Base-by-base conservation (phyloP, 371 early-diverging fungal genomes). In the Syncephalis fuscata region DNA sequence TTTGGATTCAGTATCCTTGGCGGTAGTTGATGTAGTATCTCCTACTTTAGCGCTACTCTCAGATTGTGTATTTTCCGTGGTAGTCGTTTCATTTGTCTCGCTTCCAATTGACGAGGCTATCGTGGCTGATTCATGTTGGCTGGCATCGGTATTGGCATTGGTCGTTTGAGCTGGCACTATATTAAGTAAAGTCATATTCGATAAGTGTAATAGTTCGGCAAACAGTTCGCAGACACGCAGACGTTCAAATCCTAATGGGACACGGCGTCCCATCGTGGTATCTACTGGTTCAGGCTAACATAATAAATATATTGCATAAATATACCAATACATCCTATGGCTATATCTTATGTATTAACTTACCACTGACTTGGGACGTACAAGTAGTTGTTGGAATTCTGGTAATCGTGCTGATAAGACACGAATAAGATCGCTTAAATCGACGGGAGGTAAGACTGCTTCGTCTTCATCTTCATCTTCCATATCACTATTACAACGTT, bases 191-290 rank as follows among this genome's bases (percentile, higher is more conserved):
- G 73, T 71, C 84, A 86, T 83, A 53, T 80, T 84, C 46, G 87
- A 83, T 52, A 83, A 83, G 57, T 86, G 88, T 25, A 95, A 61
- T 23, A 95, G 57, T 60, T 95, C 96, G 2, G 96, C 96, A 73
- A 92, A 87, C 48, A 95, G 74, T 64, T 95, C 96, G 59, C 92
- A 91, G 8, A 88, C 82, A 55, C 86, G 84, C 41, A 95, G 68
- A 3, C 94, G 70, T 61, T 92, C 94, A 54, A 88, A 85, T 4
- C 96, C 96, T 32, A 95, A 69, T 4, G 93, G 91, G 17, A 59
- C 64, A 27, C 73, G 67, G 40, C 67, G 64, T 10, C 85, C 83
- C 11, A 79, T 62, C 8, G 82, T 71, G 2, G 80, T 82, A 8
- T 67, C 71, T 9, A 75, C 70, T 21, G 71, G 63, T 2, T 63